phyloP scores from a whole-genome alignment of 768 basidiomycete genomes.

The Pilatotrama ljubarskyi region DNA sequence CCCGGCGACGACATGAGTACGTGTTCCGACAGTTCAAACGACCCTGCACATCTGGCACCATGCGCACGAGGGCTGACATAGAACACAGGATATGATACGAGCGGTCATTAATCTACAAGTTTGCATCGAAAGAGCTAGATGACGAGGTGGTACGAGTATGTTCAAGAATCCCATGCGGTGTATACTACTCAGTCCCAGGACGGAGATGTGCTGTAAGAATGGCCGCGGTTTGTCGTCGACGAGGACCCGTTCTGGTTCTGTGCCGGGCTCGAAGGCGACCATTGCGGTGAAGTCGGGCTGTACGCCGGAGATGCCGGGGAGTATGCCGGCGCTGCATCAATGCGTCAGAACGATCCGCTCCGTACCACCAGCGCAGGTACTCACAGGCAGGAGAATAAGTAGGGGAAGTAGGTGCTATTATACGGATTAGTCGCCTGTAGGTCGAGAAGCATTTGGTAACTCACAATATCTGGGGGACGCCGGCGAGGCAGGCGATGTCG shows the following conservation, averaged over 20 bases:
- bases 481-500: constrained; percentile 91
- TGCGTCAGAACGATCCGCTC: not conserved
- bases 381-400: constrained; percentile 87
- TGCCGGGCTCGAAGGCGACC: constrained; percentile 81
- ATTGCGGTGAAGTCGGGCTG: constrained; percentile 81
- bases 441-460: constrained; percentile 29
- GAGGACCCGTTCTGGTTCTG: constrained; percentile 45
- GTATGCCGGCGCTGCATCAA: constrained; percentile 67
- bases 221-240: constrained; percentile 35
- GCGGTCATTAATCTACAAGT: constrained; percentile 21
- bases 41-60: not conserved
- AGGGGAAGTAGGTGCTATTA: constrained; percentile 78
- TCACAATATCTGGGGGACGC: constrained; percentile 91
- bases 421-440: not conserved
- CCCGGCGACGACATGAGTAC: not conserved
- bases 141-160: constrained; percentile 16
- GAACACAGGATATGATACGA: constrained; percentile 9
- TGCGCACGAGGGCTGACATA: not conserved
- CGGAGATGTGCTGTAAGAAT: constrained; percentile 50
- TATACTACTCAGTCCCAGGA: constrained; percentile 47
- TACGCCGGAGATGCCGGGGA: constrained; percentile 87
- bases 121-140: constrained; percentile 23
- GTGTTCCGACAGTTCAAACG: not conserved
- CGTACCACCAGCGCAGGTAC: constrained; percentile 31
- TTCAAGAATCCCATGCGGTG: constrained; percentile 22